Base-by-base conservation (phyloP, 352 stramenopile species). In the Peronospora farinosa region DNA sequence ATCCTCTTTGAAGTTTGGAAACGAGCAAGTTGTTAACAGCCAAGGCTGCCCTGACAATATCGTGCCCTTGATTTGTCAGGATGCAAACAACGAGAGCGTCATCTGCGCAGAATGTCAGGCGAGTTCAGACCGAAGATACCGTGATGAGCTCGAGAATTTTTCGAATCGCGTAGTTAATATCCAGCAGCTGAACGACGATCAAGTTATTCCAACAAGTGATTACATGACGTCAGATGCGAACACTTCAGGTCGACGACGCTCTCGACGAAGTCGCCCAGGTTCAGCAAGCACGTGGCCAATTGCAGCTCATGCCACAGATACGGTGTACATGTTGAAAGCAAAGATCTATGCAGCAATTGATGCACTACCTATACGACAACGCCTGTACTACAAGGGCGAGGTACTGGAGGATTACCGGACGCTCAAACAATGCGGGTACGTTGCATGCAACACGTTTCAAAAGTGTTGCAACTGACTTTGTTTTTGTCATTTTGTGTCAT, bases 291-390 rank as follows among this genome's bases (percentile, higher is more conserved):
- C 30, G 6, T 86, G 76, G 77, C 50, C 54, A 3, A 67, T 92
- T 30, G 7, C 49, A 11, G 71, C 78, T 2, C 88, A 77, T 43
- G 68, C 81, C 5, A 69, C 64, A 21, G 81, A 92, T 49, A 84
- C 74, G 0, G 72, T 90, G 10, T 86, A 84, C 33, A 70, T 88
- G 40, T 50, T 92, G 7, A 92, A 92, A 50, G 69, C 74, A 4
- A 86, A 84, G 40, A 84, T 92, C 25, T 87, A 74, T 41, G 71
- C 77, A 3, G 74, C 86, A 40, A 81, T 76, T 7, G 81, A 87
- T 55, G 64, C 67, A 7, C 66, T 83, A 9, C 81, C 81, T 12
- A 80, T 79, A 28, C 74, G 74, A 21, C 81, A 92, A 51, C 61
- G 67, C 7, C 60, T 92, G 1, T 92, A 88, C 43, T 90, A 81